Percentiles rank a stretch among this genome's conserved stretches.
These are phyloP conservation scores for Geotrichum siamense DNA, from an alignment of 1,139 yeast genomes.

Conservation along the genomic window DNA sequence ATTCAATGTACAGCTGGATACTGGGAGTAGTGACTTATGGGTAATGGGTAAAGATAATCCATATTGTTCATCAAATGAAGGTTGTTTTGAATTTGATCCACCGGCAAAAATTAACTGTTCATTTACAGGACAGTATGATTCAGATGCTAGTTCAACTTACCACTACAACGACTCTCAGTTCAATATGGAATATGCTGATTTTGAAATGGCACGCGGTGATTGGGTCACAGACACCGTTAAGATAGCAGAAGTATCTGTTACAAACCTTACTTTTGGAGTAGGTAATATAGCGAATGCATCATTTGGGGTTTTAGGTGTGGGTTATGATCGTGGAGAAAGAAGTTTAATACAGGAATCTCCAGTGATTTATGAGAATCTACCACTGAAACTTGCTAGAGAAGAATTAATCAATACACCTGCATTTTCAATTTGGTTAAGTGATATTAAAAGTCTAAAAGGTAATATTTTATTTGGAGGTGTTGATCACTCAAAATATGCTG, in stretches of 20 bases:
- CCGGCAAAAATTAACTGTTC: conserved; percentile 5
- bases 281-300: conserved; percentile 30
- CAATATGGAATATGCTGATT: conserved; percentile 26
- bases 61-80: conserved; percentile 21
- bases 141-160: conserved; percentile 11
- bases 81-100: background rate
- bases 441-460: conserved; percentile 40
- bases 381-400: conserved; percentile 40
- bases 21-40: conserved; percentile 70
- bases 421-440: conserved; percentile 49
- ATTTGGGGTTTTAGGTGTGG: conserved; percentile 32
- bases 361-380: conserved; percentile 38
- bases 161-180: conserved; percentile 20
- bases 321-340: conserved; percentile 12
- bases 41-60: conserved; percentile 37
- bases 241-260: conserved; percentile 18
- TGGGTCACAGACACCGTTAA: conserved; percentile 44
- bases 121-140: conserved; percentile 12
- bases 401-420: conserved; percentile 45
- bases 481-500: conserved; percentile 47
- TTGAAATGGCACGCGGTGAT: conserved; percentile 39
- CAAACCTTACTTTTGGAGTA: conserved; percentile 27
- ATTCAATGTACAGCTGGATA: conserved; percentile 51
- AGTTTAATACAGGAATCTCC: conserved; percentile 23
- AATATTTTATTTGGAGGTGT: conserved; percentile 51